phyloP scores from a whole-genome alignment of 2,329 filamentous ascomycete species.

The Aspergillus sp. region DNA sequence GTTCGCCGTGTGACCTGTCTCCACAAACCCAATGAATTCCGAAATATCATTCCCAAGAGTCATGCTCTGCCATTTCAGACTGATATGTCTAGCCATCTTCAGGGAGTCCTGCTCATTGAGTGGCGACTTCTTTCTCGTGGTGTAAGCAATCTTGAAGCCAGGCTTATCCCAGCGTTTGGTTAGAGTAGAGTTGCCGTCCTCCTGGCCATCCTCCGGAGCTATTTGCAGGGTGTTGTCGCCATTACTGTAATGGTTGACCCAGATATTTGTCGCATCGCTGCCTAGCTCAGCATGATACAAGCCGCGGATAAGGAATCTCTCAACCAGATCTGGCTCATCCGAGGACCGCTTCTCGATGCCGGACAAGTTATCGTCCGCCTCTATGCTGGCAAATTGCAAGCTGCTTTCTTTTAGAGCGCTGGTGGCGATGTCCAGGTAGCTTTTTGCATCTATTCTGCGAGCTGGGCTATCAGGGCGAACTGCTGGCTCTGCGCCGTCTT shows the following conservation, averaged over 20 bases:
- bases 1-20: constrained; percentile 1
- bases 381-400: neutral
- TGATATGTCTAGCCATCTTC: neutral
- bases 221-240: neutral
- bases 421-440: neutral
- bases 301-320: constrained; percentile 3
- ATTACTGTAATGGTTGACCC: constrained; percentile 3
- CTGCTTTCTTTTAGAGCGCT: neutral
- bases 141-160: neutral
- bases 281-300: neutral
- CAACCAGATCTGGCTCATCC: neutral
- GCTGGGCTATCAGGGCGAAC: neutral
- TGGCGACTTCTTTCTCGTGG: neutral
- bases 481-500: neutral
- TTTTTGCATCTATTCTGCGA: neutral
- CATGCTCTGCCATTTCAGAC: neutral
- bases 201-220: neutral
- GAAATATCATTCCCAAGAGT: neutral
- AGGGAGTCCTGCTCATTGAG: neutral
- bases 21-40: constrained; percentile 3
- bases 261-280: neutral
- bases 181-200: neutral
- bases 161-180: neutral
- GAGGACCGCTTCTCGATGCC: neutral
- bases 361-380: neutral